phyloP scores from a whole-genome alignment of 2,329 filamentous ascomycete species.

The Periconia macrospinosa region DNA sequence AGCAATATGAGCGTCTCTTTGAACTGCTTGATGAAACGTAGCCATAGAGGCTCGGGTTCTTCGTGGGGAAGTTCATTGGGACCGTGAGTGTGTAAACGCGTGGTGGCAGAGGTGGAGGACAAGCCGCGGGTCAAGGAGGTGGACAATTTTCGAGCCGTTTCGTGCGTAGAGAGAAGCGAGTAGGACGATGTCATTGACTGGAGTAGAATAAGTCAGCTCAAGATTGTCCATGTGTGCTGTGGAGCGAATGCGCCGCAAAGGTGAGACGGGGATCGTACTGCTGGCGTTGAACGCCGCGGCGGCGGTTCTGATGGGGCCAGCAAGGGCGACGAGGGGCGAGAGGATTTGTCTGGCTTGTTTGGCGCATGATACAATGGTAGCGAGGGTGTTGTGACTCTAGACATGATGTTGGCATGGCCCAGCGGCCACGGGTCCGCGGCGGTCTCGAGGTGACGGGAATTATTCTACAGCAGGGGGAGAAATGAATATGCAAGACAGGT shows the following conservation, averaged over 20 bases:
- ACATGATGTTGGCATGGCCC: conserved; percentile 61
- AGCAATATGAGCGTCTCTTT: conserved; percentile 93
- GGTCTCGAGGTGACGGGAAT: conserved; percentile 31
- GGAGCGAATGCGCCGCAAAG: neutral
- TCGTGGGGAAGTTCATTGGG: conserved; percentile 95
- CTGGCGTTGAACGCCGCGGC: conserved; percentile 32
- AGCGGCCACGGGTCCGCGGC: conserved; percentile 31
- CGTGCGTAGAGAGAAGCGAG: conserved; percentile 71
- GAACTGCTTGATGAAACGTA: conserved; percentile 95
- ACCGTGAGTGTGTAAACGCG: conserved; percentile 77
- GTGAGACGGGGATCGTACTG: conserved; percentile 22
- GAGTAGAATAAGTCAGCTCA: conserved; percentile 15
- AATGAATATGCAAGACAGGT: neutral
- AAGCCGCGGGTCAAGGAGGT: conserved; percentile 86
- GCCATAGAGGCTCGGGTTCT: conserved; percentile 88
- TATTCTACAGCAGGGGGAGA: neutral
- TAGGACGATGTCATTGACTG: conserved; percentile 54
- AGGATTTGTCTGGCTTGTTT: conserved; percentile 27
- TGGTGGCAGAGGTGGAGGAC: conserved; percentile 76
- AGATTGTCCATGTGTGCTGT: neutral
- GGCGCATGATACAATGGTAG: conserved; percentile 60
- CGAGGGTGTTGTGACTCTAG: conserved; percentile 60
- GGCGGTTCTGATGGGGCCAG: conserved; percentile 29
- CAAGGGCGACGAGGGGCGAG: conserved; percentile 32
- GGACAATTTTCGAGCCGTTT: conserved; percentile 74